Evolutionary conservation across 2,329 filamentous ascomycete species (phyloP).

Genomic region (Furcasterigmium sp.): DNA sequence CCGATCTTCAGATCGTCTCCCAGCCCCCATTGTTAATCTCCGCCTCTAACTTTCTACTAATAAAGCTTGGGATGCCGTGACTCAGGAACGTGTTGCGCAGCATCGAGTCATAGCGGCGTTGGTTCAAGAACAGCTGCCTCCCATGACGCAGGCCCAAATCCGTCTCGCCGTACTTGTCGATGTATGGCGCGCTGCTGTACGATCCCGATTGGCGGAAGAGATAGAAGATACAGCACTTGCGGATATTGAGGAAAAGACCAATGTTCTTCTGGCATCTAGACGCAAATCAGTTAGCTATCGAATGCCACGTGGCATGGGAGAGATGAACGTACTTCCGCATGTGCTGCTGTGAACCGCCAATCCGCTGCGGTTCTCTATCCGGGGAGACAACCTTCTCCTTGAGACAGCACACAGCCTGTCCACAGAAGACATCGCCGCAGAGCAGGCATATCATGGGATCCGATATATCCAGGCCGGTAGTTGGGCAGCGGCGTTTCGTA

Average conservation of each 20-base stretch:
- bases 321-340: constrained; percentile 64
- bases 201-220: constrained; percentile 77
- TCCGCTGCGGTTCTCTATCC: constrained; percentile 37
- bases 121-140: constrained; percentile 86
- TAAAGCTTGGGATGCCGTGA: constrained; percentile 82
- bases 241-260: constrained; percentile 93
- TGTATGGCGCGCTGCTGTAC: constrained; percentile 83
- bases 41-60: constrained; percentile 83
- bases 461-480: constrained; percentile 82
- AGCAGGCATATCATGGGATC: constrained; percentile 92
- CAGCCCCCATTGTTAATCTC: constrained; percentile 97
- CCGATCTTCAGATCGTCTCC: constrained; percentile 77
- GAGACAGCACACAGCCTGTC: constrained; percentile 87
- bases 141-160: constrained; percentile 86
- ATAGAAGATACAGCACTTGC: constrained; percentile 90
- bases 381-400: constrained; percentile 47
- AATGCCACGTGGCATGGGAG: background rate
- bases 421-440: constrained; percentile 95
- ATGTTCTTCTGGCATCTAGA: constrained; percentile 79
- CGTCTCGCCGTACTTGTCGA: constrained; percentile 92
- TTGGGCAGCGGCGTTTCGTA: constrained; percentile 77
- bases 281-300: constrained; percentile 14
- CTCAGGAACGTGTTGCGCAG: constrained; percentile 81
- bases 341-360: constrained; percentile 88
- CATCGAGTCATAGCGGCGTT: constrained; percentile 87